A percentile compares a stretch with the other conserved stretches of the same genome.
Conservation (phyloP, 1,139 yeast genomes). For the Saccharomyces hybrid region DNA sequence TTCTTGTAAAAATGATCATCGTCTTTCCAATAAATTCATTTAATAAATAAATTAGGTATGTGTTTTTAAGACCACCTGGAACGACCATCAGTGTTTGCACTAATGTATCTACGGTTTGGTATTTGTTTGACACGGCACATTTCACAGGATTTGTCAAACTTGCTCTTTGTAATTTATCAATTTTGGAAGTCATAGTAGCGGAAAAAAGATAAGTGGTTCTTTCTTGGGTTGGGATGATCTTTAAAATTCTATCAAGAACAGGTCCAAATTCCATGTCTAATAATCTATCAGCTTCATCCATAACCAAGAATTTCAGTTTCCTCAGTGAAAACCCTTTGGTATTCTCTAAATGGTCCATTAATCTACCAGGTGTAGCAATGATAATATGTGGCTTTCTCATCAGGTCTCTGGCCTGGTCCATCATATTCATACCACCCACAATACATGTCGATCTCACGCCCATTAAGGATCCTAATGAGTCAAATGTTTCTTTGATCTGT, state of each 20-base stretch:
- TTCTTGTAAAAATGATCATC: conserved; percentile 82
- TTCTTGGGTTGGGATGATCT: conserved; percentile 61
- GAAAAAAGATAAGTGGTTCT: conserved; percentile 85
- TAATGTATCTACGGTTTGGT: conserved; percentile 88
- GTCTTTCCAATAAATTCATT: conserved; percentile 84
- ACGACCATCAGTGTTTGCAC: conserved; percentile 85
- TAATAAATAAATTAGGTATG: conserved; percentile 70
- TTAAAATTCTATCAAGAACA: conserved; percentile 77
- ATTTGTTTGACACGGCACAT: conserved; percentile 81
- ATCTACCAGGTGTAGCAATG: conserved; percentile 95
- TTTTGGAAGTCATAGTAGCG: conserved; percentile 94
- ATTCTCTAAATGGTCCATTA: conserved; percentile 90
- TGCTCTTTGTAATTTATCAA: conserved; percentile 90
- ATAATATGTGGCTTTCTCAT: conserved; percentile 90
- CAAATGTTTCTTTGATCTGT: conserved; percentile 92
- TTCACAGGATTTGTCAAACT: conserved; percentile 83
- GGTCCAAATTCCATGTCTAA: conserved; percentile 97
- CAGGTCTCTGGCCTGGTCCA: conserved; percentile 92
- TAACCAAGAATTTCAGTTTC: conserved; percentile 71
- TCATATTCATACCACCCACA: conserved; percentile 98
- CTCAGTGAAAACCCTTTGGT: conserved; percentile 86
- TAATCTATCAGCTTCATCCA: conserved; percentile 96
- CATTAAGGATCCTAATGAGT: conserved; percentile 84
- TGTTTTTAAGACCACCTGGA: conserved; percentile 88
- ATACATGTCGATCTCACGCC: conserved; percentile 81